Evolutionary conservation across 2,329 filamentous ascomycete species (phyloP).

Genomic region (Celoporthe dispersa): DNA sequence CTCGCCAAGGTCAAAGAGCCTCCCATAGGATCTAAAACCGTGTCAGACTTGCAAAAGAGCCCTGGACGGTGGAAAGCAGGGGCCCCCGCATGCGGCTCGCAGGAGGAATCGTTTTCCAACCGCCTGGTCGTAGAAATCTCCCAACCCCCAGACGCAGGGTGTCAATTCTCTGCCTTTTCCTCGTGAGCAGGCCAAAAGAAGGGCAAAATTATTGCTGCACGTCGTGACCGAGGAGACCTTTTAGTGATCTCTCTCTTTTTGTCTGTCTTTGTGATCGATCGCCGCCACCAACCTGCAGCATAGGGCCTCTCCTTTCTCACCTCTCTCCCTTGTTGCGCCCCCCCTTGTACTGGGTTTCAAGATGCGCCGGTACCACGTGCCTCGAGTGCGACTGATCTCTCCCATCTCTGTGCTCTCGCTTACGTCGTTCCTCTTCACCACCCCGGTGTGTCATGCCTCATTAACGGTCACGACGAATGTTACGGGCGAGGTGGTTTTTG

Average conservation of each 20-base stretch:
- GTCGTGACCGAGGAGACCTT: not conserved
- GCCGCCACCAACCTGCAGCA: not conserved
- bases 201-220: not conserved
- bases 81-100: not conserved
- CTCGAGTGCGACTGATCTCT: not conserved
- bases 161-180: not conserved
- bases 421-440: not conserved
- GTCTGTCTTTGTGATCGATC: not conserved
- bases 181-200: not conserved
- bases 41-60: not conserved
- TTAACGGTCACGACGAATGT: constrained; percentile 7
- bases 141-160: not conserved
- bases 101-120: not conserved
- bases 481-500: constrained; percentile 6
- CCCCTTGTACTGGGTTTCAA: not conserved
- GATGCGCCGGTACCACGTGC: constrained; percentile 3
- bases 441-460: not conserved
- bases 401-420: not conserved
- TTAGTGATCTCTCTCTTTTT: not conserved
- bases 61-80: not conserved
- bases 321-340: not conserved
- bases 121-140: not conserved
- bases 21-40: not conserved
- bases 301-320: not conserved
- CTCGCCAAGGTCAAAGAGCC: not conserved